These are phyloP conservation scores for Pichia nanzhaoensis DNA, from an alignment of 805 yeast species.

Conservation along the genomic window DNA sequence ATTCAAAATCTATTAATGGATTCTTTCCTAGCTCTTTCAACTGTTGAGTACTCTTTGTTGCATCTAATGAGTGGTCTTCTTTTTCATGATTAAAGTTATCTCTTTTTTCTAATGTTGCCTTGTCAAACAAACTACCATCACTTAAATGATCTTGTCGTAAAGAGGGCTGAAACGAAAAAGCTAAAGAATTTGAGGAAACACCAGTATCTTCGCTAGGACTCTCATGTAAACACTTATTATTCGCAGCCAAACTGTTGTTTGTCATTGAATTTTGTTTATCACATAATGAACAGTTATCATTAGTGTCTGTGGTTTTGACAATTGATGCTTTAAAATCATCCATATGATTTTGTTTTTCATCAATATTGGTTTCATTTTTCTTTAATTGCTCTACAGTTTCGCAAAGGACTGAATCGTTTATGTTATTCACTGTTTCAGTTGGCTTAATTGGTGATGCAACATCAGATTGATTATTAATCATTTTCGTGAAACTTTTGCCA, in stretches of 20 bases:
- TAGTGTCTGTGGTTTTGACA: too few species aligned
- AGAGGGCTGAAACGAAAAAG: constrained; percentile 11
- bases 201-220: background rate
- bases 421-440: background rate
- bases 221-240: background rate
- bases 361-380: too few species aligned
- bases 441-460: background rate
- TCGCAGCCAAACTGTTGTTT: background rate
- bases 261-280: too few species aligned
- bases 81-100: background rate
- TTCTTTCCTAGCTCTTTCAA: background rate
- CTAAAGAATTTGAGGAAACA: background rate
- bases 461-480: too few species aligned
- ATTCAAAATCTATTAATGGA: background rate
- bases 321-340: too few species aligned
- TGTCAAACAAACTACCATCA: background rate
- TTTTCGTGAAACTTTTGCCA: too few species aligned
- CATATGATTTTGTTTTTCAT: too few species aligned
- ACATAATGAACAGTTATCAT: too few species aligned
- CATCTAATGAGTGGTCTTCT: background rate
- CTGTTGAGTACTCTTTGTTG: background rate
- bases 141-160: constrained; percentile 6
- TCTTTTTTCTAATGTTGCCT: background rate
- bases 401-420: too few species aligned
- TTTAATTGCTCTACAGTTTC: too few species aligned